These are phyloP conservation scores for Phylloporus scabripes DNA, from an alignment of 768 basidiomycete species.

Conservation along the genomic window DNA sequence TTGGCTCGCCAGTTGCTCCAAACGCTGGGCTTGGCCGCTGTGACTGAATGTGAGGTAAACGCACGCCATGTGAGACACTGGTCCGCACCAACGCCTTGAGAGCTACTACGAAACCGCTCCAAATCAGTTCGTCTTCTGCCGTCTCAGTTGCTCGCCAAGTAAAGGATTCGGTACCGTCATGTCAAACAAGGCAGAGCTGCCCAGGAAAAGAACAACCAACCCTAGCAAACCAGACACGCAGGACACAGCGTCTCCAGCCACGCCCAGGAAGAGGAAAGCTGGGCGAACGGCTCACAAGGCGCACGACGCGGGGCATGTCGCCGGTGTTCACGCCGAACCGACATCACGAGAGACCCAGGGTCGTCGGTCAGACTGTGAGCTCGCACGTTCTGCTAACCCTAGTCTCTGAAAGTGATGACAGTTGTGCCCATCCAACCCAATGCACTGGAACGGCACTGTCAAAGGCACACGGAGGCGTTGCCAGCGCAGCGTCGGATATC, in stretches of 20 bases:
- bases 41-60: neutral
- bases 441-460: slow-evolving; percentile 24
- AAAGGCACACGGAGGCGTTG: slow-evolving; percentile 17
- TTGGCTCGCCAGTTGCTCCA: neutral
- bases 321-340: slow-evolving; percentile 10
- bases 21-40: neutral
- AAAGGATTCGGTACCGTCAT: slow-evolving; percentile 13
- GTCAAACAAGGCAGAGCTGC: slow-evolving; percentile 23
- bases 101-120: slow-evolving; percentile 20
- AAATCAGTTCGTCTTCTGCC: slow-evolving; percentile 21
- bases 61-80: slow-evolving; percentile 12
- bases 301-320: slow-evolving; percentile 11
- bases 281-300: slow-evolving; percentile 11
- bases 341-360: slow-evolving; percentile 18
- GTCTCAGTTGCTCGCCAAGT: slow-evolving; percentile 14
- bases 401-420: slow-evolving; percentile 11
- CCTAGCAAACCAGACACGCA: slow-evolving; percentile 12
- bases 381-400: neutral
- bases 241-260: slow-evolving; percentile 8
- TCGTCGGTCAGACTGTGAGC: slow-evolving; percentile 27
- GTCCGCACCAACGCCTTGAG: slow-evolving; percentile 9
- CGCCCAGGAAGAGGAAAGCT: slow-evolving; percentile 27
- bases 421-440: slow-evolving; percentile 19
- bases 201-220: slow-evolving; percentile 21
- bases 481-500: slow-evolving; percentile 24